Evolutionary conservation across 179 eudicot species (phyloP), one percentile per base, ranked within the genome.

Genomic region (Patellifolia procumbens): DNA sequence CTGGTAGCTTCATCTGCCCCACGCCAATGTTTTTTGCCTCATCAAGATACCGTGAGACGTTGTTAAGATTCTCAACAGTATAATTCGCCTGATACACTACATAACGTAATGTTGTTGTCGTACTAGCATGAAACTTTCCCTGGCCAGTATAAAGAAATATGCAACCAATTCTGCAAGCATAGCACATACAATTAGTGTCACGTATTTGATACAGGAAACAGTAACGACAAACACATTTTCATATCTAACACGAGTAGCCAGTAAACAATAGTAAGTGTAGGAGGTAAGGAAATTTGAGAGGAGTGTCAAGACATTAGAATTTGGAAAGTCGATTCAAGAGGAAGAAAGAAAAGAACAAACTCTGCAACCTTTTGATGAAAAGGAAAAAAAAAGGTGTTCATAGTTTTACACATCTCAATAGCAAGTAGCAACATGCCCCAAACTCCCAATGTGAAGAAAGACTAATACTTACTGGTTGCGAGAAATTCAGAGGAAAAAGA

Each of bases 11-110:
- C 53, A 74, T 5, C 66, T 86, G 82, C 31, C 77, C 88, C 17
- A 87, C 77, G 6, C 87, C 89, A 19, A 87, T 80, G 61, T 83
- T 82, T 78, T 88, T 86, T 22, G 89, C 93, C 52, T 81, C 75
- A 28, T 70, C 7, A 31, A 92, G 91, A 79, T 76, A 87, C 5
- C 77, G 80, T 1, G 86, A 74, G 71, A 92, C 78, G 48, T 83
- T 77, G 56, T 66, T 72, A 17, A 92, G 88, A 56, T 85, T 86
- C 16, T 73, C 70, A 63, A 79, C 74, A 3, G 85, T 83, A 7
- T 35, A 58, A 76, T 88, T 60, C 3, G 88, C 89, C 72, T 89
- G 85, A 37, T 72, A 42, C 46, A 92, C 83, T 61, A 87, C 78
- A 77, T 78, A 92, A 43, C 34, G 63, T 78, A 87, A 12, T 5